phyloP scores from a whole-genome alignment of 495 filamentous ascomycete genomes.

The Penicillium bialowiezense region DNA sequence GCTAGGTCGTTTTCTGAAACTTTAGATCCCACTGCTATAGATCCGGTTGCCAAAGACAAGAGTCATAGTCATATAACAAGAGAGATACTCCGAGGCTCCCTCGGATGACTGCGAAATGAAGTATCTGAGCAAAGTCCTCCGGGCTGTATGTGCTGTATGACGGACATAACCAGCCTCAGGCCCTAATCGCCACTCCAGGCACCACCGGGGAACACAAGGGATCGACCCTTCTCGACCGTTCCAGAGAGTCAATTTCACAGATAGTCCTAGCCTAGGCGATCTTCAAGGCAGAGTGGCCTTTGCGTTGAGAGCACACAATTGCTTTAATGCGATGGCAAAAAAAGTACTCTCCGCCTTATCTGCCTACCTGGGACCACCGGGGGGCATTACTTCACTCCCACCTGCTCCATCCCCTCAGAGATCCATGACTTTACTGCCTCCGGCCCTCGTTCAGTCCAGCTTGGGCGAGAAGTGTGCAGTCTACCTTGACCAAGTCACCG shows the following conservation, averaged over 20 bases:
- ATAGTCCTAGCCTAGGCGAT: not conserved
- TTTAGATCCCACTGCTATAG: too few relatives aligned
- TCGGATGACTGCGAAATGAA: too few relatives aligned
- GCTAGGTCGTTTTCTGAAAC: too few relatives aligned
- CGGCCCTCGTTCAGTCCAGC: conserved; percentile 46
- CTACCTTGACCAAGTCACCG: conserved; percentile 53
- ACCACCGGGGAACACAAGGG: conserved; percentile 1
- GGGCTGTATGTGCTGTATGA: too few relatives aligned
- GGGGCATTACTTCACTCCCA: conserved; percentile 22
- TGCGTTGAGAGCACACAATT: conserved; percentile 3
- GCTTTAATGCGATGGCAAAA: conserved; percentile 17
- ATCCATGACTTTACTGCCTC: conserved; percentile 42
- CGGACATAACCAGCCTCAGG: too few relatives aligned
- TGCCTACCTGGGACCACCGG: conserved; percentile 14
- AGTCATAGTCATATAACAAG: too few relatives aligned
- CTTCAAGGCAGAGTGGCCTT: not conserved
- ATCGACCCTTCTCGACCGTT: too few relatives aligned
- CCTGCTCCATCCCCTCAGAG: conserved; percentile 14
- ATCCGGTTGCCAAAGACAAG: too few relatives aligned
- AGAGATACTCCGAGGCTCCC: too few relatives aligned
- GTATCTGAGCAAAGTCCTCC: too few relatives aligned
- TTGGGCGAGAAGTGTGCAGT: conserved; percentile 47
- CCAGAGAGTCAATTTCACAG: too few relatives aligned
- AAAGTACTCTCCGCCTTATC: conserved; percentile 33
- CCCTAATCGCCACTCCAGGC: not conserved